A percentile compares a stretch with the other conserved stretches of the same genome.
Evolutionary conservation across 2,329 filamentous ascomycete genomes (phyloP).

Genomic region (Penicillium sp.): DNA sequence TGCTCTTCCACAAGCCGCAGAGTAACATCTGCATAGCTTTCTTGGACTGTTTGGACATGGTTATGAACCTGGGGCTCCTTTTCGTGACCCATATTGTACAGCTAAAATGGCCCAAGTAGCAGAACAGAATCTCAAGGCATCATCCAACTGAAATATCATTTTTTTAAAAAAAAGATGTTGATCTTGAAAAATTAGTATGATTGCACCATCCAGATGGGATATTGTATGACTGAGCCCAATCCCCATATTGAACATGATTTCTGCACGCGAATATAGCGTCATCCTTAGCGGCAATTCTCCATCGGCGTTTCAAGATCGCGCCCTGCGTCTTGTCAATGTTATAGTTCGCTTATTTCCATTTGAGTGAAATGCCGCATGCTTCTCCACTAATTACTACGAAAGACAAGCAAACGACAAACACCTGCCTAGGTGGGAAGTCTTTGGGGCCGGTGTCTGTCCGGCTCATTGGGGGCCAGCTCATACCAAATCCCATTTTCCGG

Average conservation of each 20-base stretch:
- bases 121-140: neutral
- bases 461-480: too few species aligned
- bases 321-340: neutral
- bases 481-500: too few species aligned
- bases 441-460: too few species aligned
- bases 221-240: neutral
- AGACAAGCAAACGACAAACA: too few species aligned
- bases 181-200: neutral
- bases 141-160: neutral
- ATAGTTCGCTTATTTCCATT: neutral
- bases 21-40: conserved; percentile 42
- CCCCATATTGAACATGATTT: neutral
- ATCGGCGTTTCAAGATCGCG: neutral
- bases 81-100: neutral
- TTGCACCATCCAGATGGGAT: neutral
- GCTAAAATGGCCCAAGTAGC: neutral
- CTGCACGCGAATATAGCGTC: neutral
- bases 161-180: neutral
- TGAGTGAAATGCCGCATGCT: too few species aligned
- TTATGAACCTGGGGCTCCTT: neutral
- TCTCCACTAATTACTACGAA: too few species aligned
- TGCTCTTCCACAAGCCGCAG: conserved; percentile 39
- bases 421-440: too few species aligned
- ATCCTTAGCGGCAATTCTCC: neutral
- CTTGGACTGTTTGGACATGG: neutral